Conservation (phyloP, 805 yeast genomes). For the Saccharomyces mikatae region DNA sequence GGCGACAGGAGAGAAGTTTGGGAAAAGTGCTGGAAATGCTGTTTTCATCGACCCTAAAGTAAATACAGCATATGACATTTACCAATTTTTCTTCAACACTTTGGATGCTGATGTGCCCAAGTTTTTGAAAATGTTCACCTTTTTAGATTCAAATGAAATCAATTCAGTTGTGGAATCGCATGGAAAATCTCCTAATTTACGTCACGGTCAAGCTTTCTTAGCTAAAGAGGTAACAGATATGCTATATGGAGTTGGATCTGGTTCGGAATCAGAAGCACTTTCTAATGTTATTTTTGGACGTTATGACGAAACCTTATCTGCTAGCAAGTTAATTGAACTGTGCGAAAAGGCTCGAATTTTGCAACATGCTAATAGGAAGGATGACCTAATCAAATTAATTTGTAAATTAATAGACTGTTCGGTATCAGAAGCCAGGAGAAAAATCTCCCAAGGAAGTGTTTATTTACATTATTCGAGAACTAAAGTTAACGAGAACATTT, state of each 20-base stretch:
- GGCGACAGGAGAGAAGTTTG: slow-evolving; percentile 85
- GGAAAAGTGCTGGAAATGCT: slow-evolving; percentile 96
- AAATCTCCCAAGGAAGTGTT: slow-evolving; percentile 63
- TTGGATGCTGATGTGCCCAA: slow-evolving; percentile 68
- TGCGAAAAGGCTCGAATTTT: slow-evolving; percentile 18
- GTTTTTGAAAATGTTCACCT: slow-evolving; percentile 68
- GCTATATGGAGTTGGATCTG: slow-evolving; percentile 75
- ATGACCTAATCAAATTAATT: slow-evolving; percentile 42
- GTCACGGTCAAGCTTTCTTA: slow-evolving; percentile 67
- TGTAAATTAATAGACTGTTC: slow-evolving; percentile 41
- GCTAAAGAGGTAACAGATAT: slow-evolving; percentile 84
- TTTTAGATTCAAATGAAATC: slow-evolving; percentile 60
- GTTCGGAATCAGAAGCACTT: slow-evolving; percentile 56
- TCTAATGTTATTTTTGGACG: slow-evolving; percentile 53
- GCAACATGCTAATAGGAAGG: slow-evolving; percentile 22
- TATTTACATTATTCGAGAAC: slow-evolving; percentile 56
- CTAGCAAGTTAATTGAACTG: slow-evolving; percentile 10
- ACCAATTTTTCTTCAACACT: slow-evolving; percentile 74
- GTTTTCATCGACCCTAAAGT: slow-evolving; percentile 70
- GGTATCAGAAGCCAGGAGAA: slow-evolving; percentile 50
- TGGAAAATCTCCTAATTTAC: slow-evolving; percentile 45
- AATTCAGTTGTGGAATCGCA: slow-evolving; percentile 48
- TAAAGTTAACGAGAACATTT: slow-evolving; percentile 45
- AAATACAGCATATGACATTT: slow-evolving; percentile 74
- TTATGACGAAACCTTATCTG: slow-evolving; percentile 3